phyloP scores from a whole-genome alignment of 495 filamentous ascomycete species.

The Penicillium turbatum region DNA sequence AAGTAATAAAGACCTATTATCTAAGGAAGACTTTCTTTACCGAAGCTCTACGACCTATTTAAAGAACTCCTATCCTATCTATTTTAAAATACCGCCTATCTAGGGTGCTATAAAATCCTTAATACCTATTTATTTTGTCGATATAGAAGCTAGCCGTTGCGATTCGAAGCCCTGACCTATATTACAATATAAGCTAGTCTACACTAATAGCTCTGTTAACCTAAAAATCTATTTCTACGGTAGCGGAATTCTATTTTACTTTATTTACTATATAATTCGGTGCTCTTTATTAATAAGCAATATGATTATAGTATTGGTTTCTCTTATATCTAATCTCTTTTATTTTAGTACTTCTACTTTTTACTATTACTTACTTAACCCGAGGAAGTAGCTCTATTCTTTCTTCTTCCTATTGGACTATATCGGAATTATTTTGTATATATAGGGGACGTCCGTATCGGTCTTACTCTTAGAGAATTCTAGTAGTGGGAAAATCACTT shows the following conservation, averaged over 20 bases:
- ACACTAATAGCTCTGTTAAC: not conserved
- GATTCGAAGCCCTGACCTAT: not conserved
- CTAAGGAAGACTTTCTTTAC: no score
- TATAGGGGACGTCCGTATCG: conserved; percentile 1
- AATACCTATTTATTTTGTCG: not conserved
- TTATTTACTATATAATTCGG: not conserved
- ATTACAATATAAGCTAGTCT: not conserved
- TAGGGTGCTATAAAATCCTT: not conserved
- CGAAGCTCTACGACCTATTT: no score
- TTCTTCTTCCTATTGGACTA: not conserved
- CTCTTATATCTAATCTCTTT: not conserved
- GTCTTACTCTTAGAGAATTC: not conserved
- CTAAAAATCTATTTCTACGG: not conserved
- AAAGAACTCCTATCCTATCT: no score
- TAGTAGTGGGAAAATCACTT: not conserved
- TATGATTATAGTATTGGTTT: not conserved
- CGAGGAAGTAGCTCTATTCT: not conserved
- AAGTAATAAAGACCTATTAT: no score
- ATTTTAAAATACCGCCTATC: not conserved
- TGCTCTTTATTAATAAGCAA: not conserved
- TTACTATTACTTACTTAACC: not conserved
- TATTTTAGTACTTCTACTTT: not conserved
- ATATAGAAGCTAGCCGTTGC: not conserved
- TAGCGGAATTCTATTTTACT: not conserved
- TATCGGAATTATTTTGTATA: not conserved